Evolutionary conservation across 805 yeast genomes (phyloP), one percentile per base, ranked within the genome.

Genomic region (Saccharomyces eubayanus): DNA sequence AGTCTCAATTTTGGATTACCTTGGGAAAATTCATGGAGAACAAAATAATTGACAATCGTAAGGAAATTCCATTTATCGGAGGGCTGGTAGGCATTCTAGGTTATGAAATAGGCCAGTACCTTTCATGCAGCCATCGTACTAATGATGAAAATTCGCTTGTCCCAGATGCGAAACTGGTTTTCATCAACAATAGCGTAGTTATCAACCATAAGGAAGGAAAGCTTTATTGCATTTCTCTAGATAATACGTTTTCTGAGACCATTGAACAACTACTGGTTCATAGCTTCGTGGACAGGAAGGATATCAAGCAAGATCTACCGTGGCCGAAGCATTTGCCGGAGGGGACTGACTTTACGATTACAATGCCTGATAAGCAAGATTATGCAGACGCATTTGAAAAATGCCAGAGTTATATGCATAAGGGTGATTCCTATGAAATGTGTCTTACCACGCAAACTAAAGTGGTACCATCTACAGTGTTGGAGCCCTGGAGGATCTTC

Each of bases 401-500:
- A 49, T 89, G 96, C 66, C 92, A 88, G 67, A 75, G 80, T 14
- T 81, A 72, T 57, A 74, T 92, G 48, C 80, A 76, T 51, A 70
- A 83, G 6, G 99, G 99, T 10, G 95, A 94, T 64, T 89, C 97
- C 1, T 94, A 94, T 65, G 99, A 94, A 66, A 76, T 94, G 14
- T 94, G 99, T 65, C 75, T 94, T 31, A 92, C 98, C 0, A 84
- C 86, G 1, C 87, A 81, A 55, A 86, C 92, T 53, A 74, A 74
- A 51, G 75, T 89, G 12, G 69, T 68, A 5, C 73, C 88, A 14
- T 83, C 85, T 0, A 56, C 69, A 5, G 58, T 67, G 8, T 62
- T 83, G 10, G 59, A 75, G 2, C 77, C 96, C 0, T 94, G 97
- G 97, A 81, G 79, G 16, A 76, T 92, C 2, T 94, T 89, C 72